Percentiles rank a stretch among this genome's conserved stretches.
phyloP scores from a whole-genome alignment of 768 basidiomycete genomes.

The Phaeotremella skinneri region DNA sequence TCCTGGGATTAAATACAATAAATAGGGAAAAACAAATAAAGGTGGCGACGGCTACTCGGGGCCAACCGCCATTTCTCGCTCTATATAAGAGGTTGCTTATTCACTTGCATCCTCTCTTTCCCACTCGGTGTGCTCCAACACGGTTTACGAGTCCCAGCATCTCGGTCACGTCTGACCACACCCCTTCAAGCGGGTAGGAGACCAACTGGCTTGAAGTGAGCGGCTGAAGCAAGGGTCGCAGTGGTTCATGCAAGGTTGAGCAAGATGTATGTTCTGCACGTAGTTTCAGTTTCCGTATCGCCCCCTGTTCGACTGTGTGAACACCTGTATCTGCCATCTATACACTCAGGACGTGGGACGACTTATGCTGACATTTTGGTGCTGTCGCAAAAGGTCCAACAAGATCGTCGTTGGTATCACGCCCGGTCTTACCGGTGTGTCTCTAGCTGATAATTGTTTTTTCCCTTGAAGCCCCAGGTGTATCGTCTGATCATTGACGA shows the following conservation, averaged over 20 bases:
- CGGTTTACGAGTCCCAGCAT: too few species aligned
- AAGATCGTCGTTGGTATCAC: conserved; percentile 82
- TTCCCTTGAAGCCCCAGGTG: conserved; percentile 71
- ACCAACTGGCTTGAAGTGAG: too few species aligned
- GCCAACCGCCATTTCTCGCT: background rate
- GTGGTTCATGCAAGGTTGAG: background rate
- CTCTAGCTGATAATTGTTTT: conserved; percentile 52
- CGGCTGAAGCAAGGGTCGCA: too few species aligned
- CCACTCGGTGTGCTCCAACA: background rate
- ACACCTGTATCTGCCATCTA: too few species aligned
- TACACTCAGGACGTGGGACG: too few species aligned
- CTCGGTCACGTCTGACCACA: too few species aligned
- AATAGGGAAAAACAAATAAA: conserved; percentile 8
- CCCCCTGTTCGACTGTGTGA: too few species aligned
- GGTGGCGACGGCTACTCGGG: background rate
- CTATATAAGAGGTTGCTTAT: background rate
- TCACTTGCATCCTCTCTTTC: background rate
- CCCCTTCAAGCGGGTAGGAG: too few species aligned
- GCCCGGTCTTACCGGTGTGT: conserved; percentile 52
- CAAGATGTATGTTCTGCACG: conserved; percentile 31
- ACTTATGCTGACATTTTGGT: conserved; percentile 7
- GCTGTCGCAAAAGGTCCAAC: conserved; percentile 70
- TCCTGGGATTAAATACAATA: conserved; percentile 21
- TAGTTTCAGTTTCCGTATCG: background rate
- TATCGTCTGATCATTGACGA: conserved; percentile 97